A percentile compares a stretch with the other conserved stretches of the same genome.
phyloP scores from a whole-genome alignment of 73 alveolate genomes.

The Paramecium tetraurelia region DNA sequence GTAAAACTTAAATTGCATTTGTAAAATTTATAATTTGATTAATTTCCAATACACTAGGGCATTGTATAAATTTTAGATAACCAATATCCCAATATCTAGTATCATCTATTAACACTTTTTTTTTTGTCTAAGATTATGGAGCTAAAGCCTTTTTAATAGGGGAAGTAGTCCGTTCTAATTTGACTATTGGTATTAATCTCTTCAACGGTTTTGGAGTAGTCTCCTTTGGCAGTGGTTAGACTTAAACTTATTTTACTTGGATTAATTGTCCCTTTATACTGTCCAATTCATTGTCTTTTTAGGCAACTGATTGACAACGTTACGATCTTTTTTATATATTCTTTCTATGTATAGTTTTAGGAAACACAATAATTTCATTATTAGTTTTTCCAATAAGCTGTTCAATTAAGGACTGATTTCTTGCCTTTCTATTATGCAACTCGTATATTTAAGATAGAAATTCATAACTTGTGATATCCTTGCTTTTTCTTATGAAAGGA shows the following conservation, averaged over 20 bases:
- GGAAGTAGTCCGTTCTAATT: background rate
- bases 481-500: background rate
- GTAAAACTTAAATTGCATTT: background rate
- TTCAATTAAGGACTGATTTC: constrained; percentile 32
- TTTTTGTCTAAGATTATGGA: background rate
- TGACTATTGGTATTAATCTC: background rate
- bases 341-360: background rate
- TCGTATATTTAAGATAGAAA: background rate
- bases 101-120: background rate
- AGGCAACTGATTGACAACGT: constrained; percentile 27
- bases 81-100: constrained; percentile 26
- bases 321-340: background rate
- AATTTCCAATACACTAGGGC: background rate
- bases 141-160: background rate
- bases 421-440: background rate
- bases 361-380: background rate
- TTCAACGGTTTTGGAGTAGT: constrained; percentile 9
- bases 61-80: background rate
- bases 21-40: constrained; percentile 17
- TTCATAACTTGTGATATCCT: constrained; percentile 7
- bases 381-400: background rate
- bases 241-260: background rate
- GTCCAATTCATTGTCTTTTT: constrained; percentile 16
- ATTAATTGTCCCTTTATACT: constrained; percentile 15
- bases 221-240: constrained; percentile 2